Evolutionary conservation across 331 rosid species (phyloP).

Genomic region (Phaseolus coccineus): DNA sequence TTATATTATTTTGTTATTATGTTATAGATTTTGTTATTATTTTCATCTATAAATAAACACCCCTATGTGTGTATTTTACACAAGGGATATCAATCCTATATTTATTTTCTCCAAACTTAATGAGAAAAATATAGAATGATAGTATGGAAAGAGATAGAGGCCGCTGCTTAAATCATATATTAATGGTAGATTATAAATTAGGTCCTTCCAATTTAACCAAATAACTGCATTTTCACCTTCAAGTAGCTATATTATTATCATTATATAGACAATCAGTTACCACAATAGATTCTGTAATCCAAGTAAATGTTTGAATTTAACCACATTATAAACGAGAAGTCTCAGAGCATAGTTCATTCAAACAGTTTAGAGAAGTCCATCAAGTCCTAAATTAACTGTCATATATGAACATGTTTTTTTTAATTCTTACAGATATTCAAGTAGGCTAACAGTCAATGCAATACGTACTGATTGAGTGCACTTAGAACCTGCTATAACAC

Average conservation of each 20-base stretch:
- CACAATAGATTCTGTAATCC: constrained; percentile 4
- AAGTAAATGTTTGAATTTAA: constrained; percentile 8
- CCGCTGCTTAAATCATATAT: constrained; percentile 18
- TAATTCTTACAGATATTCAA: not conserved
- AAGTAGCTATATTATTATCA: constrained; percentile 7
- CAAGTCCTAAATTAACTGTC: constrained; percentile 9
- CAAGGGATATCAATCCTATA: too few species aligned
- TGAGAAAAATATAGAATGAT: constrained; percentile 27
- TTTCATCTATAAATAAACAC: too few species aligned
- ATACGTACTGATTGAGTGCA: constrained; percentile 1
- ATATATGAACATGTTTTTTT: not conserved
- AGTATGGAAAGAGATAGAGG: constrained; percentile 25
- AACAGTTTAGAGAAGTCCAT: constrained; percentile 32
- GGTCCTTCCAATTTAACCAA: constrained; percentile 30
- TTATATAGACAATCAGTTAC: constrained; percentile 24
- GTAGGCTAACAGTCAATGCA: constrained; percentile 6
- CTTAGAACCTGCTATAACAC: constrained; percentile 20
- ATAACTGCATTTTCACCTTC: constrained; percentile 31
- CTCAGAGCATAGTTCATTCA: constrained; percentile 6
- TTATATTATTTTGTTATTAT: too few species aligned
- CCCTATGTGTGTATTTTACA: too few species aligned
- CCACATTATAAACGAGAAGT: constrained; percentile 18
- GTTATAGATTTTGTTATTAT: too few species aligned
- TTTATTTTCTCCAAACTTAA: constrained; percentile 25
- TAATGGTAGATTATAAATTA: constrained; percentile 27